Base-by-base conservation (phyloP, 306 rosid genomes). In the Myrica gale region DNA sequence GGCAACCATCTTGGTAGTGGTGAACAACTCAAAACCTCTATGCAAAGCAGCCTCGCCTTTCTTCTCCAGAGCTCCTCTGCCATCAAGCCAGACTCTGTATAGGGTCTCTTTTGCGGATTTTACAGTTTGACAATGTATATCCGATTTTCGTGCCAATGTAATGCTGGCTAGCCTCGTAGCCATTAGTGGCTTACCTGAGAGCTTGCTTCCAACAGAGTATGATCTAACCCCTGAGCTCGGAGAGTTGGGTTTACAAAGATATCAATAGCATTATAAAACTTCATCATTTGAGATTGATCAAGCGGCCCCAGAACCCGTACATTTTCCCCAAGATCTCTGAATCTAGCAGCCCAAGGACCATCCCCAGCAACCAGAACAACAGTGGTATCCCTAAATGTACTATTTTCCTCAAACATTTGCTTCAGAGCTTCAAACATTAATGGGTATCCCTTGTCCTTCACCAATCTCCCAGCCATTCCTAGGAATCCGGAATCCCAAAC, bases 301-400 rank as follows among this genome's bases (percentile, higher is more conserved):
- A 91, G 60, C 10, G 91, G 89, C 67, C 91, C 95, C 83, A 86
- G 78, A 77, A 86, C 93, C 52, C 80, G 46, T 3, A 88, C 12
- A 74, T 85, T 85, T 13, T 60, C 2, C 76, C 97, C 95, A 46
- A 88, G 84, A 39, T 85, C 88, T 74, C 85, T 75, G 77, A 78
- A 85, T 74, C 97, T 86, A 73, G 78, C 79, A 56, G 85, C 90
- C 97, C 92, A 89, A 82, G 95, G 97, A 48, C 97, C 97, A 82
- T 88, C 88, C 16, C 97, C 91, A 45, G 93, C 92, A 39, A 91
- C 85, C 37, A 91, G 84, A 85, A 89, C 78, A 17, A 85, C 76
- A 67, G 75, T 48, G 72, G 73, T 86, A 15, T 77, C 83, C 79
- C 58, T 55, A 48, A 89, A 88, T 0, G 62, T 82, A 17, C 62